Percentiles rank a stretch among this genome's conserved stretches.
phyloP scores from a whole-genome alignment of 2,329 filamentous ascomycete genomes.

The Cercospora sojina region DNA sequence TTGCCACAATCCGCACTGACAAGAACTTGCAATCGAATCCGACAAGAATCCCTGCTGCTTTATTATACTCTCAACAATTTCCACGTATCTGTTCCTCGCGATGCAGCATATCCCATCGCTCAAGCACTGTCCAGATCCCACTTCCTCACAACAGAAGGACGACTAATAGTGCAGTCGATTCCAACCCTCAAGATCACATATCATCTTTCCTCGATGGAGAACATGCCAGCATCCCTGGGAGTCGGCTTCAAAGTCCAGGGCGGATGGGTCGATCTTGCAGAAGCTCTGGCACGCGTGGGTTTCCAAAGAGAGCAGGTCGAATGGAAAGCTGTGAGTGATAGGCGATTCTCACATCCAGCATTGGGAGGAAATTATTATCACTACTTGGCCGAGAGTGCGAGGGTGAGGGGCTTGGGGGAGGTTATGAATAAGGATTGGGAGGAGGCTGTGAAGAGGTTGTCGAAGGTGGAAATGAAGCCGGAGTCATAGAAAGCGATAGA shows the following conservation, averaged over 20 bases:
- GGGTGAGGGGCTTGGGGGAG: conserved; percentile 9
- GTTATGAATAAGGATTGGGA: conserved; percentile 15
- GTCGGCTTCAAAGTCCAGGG: neutral
- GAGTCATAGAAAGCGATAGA: neutral
- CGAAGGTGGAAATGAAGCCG: neutral
- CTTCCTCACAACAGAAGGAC: neutral
- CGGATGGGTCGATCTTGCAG: conserved; percentile 10
- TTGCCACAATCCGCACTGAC: conserved; percentile 8
- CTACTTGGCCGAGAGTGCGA: conserved; percentile 18
- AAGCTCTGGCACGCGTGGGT: conserved; percentile 4
- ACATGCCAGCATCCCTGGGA: conserved; percentile 5
- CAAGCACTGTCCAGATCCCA: neutral
- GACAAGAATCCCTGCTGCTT: conserved; percentile 23
- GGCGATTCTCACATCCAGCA: conserved; percentile 9
- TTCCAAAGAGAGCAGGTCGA: conserved; percentile 10
- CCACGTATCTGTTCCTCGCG: conserved; percentile 18
- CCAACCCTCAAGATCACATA: conserved; percentile 6
- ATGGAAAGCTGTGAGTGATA: conserved; percentile 13
- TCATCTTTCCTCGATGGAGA: conserved; percentile 16
- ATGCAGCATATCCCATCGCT: neutral
- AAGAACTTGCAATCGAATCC: conserved; percentile 21
- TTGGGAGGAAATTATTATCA: conserved; percentile 16
- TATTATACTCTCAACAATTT: conserved; percentile 29
- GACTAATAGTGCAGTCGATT: neutral
- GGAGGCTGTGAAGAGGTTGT: neutral